These are phyloP conservation scores for Castanopsis chinensis DNA, from an alignment of 306 rosid genomes.

Conservation along the genomic window DNA sequence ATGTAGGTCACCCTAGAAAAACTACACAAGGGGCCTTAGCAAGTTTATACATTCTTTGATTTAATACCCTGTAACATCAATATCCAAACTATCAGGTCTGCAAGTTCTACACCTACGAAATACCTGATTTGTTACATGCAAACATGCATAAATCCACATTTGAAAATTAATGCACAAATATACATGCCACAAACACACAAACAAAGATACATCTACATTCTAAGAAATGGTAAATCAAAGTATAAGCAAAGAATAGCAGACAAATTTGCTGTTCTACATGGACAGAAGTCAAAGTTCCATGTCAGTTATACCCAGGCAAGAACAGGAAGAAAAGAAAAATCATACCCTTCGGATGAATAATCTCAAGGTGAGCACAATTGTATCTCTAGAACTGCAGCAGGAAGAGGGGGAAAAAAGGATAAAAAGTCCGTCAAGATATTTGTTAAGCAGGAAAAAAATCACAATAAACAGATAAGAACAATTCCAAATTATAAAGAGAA, in stretches of 20 bases:
- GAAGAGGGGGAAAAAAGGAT: constrained; percentile 3
- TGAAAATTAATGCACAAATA: background rate
- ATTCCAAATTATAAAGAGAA: background rate
- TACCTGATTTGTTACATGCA: background rate
- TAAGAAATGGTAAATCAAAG: background rate
- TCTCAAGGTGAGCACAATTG: constrained; percentile 89
- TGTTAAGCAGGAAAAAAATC: constrained; percentile 18
- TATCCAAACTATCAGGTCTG: background rate
- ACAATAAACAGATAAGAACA: background rate
- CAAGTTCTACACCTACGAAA: background rate
- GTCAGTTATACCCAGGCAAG: constrained; percentile 3
- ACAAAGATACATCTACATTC: background rate
- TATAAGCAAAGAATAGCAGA: constrained; percentile 6
- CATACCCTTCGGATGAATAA: constrained; percentile 68
- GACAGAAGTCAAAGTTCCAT: constrained; percentile 7
- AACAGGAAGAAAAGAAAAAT: constrained; percentile 14
- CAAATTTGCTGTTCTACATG: background rate
- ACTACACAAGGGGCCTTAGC: background rate
- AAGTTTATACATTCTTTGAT: background rate
- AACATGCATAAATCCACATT: background rate
- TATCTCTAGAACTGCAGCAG: constrained; percentile 76
- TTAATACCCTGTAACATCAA: background rate
- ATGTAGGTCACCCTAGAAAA: background rate
- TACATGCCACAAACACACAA: background rate
- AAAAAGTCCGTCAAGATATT: constrained; percentile 4